A percentile compares a stretch with the other conserved stretches of the same genome.
Conservation (phyloP, 2,329 filamentous ascomycete species). For the Xylaria hypoxylon region DNA sequence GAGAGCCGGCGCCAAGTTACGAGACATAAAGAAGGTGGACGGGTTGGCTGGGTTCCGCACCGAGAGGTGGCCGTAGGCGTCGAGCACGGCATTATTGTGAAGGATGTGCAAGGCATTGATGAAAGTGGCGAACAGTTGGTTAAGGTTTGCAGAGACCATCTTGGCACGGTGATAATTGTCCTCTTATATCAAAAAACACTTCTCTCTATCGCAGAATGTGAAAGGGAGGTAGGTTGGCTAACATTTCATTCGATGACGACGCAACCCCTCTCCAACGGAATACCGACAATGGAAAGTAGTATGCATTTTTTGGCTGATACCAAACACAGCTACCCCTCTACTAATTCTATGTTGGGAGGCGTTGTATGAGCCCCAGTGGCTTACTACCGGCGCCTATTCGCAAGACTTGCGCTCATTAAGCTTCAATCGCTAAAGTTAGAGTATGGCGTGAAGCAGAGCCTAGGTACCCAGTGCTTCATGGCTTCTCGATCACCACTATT, state of each 20-base stretch:
- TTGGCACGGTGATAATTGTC: neutral
- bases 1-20: constrained; percentile 59
- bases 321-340: neutral
- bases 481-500: no score
- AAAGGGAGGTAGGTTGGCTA: no score
- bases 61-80: constrained; percentile 67
- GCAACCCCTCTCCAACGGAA: no score
- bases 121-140: constrained; percentile 33
- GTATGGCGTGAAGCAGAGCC: no score
- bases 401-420: no score
- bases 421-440: no score
- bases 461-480: no score
- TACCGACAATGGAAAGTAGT: no score
- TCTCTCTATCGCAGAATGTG: neutral
- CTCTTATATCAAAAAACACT: neutral
- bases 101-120: constrained; percentile 58
- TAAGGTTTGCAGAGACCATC: neutral
- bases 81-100: constrained; percentile 62
- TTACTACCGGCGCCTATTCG: no score
- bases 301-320: neutral
- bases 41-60: constrained; percentile 61
- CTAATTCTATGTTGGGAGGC: neutral
- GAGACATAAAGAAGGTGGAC: constrained; percentile 61
- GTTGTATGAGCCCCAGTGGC: neutral
- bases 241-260: no score